Evolutionary conservation across 2,329 filamentous ascomycete species (phyloP), one percentile per base, ranked within the genome.

Genomic region (Cryphonectria carpinicola): DNA sequence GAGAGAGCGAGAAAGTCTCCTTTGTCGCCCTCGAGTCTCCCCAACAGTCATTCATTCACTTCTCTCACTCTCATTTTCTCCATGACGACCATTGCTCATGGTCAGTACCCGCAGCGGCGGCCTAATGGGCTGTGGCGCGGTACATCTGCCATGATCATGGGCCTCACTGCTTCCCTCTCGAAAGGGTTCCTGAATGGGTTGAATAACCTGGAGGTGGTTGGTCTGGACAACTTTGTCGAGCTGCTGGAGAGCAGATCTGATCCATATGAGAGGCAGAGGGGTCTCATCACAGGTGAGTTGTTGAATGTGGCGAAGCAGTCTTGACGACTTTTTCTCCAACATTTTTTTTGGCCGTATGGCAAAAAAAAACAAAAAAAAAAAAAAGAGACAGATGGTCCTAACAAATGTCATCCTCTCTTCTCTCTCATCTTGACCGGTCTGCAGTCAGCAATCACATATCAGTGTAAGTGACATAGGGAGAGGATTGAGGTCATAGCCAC

Each of bases 371-470:
- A 28, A 28, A 2, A 28, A 28, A 28, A 28, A 28, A 28, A 28
- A 2, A 28, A 3, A n/a, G 46, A 49, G 46, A 49, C 22, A n/a
- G 46, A 49, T 2, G 7, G 46, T 49, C 22, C 46, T 49, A 49
- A 49, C 46, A n/a, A 49, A 49, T n/a, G 19, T 62, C 62, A 28
- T 66, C 54, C 35, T 63, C 37, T 37, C 19, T 63, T 28, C 43
- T n/a, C 3, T 46, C 49, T 13, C 28, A 52, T 69, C 41, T 73
- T 75, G 60, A 77, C 70, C 49, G 66, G 14, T 52, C 35, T 62
- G 70, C 76, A 94, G 94, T 96, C 49, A 95, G 92, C 65, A 97
- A 97, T 80, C 94, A 97, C 83, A 88, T 94, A 74, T 94, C 92
- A 80, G 91, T 97, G 93, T 96, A 91, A 82, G 92, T 91, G 32